Evolutionary conservation across 306 rosid genomes (phyloP).

Genomic region (Lupinus albus): DNA sequence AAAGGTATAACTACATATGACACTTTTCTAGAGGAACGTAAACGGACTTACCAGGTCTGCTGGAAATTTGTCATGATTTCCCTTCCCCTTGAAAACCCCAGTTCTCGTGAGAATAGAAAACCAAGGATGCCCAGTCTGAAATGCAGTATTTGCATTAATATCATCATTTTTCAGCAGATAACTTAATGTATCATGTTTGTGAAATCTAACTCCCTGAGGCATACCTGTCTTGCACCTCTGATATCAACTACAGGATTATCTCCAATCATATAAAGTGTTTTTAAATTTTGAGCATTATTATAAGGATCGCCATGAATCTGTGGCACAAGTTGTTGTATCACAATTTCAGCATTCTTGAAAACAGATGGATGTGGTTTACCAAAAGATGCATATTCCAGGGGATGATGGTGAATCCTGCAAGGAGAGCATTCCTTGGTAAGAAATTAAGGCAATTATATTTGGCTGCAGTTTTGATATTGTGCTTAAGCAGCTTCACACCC

Average conservation of each 20-base stretch:
- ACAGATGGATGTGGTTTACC: constrained; percentile 89
- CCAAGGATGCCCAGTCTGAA: constrained; percentile 93
- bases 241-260: constrained; percentile 93
- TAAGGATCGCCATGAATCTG: constrained; percentile 35
- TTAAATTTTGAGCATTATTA: constrained; percentile 49
- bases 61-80: constrained; percentile 58
- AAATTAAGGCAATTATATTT: constrained; percentile 19
- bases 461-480: constrained; percentile 2
- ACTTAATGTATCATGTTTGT: constrained; percentile 1
- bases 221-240: constrained; percentile 77
- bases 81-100: constrained; percentile 88
- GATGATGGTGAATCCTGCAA: constrained; percentile 63
- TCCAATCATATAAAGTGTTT: constrained; percentile 86
- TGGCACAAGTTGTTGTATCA: constrained; percentile 57
- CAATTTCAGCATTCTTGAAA: constrained; percentile 75
- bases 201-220: constrained; percentile 35
- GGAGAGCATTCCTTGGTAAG: constrained; percentile 22
- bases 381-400: constrained; percentile 68
- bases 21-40: constrained; percentile 5
- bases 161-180: constrained; percentile 29
- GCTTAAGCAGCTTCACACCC: too few relatives aligned
- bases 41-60: constrained; percentile 57
- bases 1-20: neutral
- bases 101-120: constrained; percentile 93
- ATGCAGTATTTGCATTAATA: constrained; percentile 22